Evolutionary conservation across 2,329 filamentous ascomycete genomes (phyloP).

Genomic region (Blumeria hordei): DNA sequence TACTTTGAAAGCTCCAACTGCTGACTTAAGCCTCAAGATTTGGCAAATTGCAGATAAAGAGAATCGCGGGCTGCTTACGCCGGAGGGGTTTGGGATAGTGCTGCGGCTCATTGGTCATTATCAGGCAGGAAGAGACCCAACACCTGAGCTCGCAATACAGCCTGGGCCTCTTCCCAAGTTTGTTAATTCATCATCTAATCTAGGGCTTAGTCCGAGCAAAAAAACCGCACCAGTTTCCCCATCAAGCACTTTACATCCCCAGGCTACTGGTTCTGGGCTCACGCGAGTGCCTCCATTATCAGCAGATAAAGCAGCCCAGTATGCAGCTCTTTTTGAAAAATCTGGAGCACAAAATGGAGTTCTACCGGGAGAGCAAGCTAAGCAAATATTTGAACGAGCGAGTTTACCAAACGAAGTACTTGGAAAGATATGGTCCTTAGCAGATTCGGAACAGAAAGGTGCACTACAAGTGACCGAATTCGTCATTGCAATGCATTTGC

Average conservation of each 20-base stretch:
- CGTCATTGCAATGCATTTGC: conserved; percentile 91
- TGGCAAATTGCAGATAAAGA: conserved; percentile 98
- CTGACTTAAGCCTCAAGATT: conserved; percentile 35
- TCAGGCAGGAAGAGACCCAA: conserved; percentile 65
- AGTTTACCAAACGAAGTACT: conserved; percentile 72
- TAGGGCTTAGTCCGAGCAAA: conserved; percentile 19
- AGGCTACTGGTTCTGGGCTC: conserved; percentile 36
- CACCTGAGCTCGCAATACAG: conserved; percentile 57
- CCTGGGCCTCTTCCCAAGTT: conserved; percentile 81
- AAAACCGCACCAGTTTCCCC: conserved; percentile 23
- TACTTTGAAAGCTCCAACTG: background rate
- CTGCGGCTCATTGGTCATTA: conserved; percentile 87
- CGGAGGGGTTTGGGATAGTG: conserved; percentile 78
- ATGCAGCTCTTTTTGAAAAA: conserved; percentile 72
- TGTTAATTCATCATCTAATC: conserved; percentile 36
- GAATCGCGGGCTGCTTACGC: conserved; percentile 82
- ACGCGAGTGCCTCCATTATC: conserved; percentile 75
- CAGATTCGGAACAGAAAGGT: conserved; percentile 81
- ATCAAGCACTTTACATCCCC: conserved; percentile 23
- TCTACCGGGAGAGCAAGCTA: conserved; percentile 66
- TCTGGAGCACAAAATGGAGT: conserved; percentile 56
- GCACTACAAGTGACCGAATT: conserved; percentile 75
- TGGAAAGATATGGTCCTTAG: conserved; percentile 87
- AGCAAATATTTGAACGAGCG: conserved; percentile 86
- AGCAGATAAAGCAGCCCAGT: conserved; percentile 74